Evolutionary conservation across 805 yeast genomes (phyloP), one percentile per base, ranked within the genome.

Genomic region (Lipomyces mesembrius): DNA sequence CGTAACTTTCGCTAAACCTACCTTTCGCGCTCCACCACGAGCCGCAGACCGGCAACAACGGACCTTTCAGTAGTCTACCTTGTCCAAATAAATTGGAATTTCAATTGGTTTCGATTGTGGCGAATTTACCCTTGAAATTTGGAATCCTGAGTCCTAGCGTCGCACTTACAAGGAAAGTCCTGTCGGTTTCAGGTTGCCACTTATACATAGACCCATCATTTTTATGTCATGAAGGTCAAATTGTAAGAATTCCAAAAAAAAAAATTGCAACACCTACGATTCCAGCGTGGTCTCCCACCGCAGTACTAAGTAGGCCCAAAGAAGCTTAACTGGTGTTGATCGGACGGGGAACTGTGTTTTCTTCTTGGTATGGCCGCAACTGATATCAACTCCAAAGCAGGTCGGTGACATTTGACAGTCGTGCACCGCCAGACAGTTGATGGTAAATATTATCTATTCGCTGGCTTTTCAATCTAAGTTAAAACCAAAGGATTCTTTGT

Each of bases 351-450:
- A 43, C 49, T 43, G 49, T 43, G 49, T 8, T n/a, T 43, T 43
- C 49, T 43, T 43, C 49, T 43, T 43, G 49, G 49, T 43, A 43
- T 43, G 49, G 49, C 49, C 49, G 49, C 49, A 43, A 43, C 49
- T 43, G 49, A n/a, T 6, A 2, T n/a, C n/a, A 1, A 6, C 6
- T 2, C 3, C n/a, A n/a, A n/a, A n/a, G 8, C 49, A 6, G 22
- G 49, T 43, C 22, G 0, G 20, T 43, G 49, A 43, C 49, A 43
- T 43, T n/a, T 12, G 3, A 17, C 39, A 3, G 39, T 11, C 12
- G 17, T 25, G 27, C 27, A 12, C 39, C 3, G 14, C 39, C 39
- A 3, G 14, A 35, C 39, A 35, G 11, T 29, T 29, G 5, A 5
- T 4, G 0, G 6, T 29, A 11, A 35, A 35, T 9, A 12, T 35